Evolutionary conservation across 1,284 basidiomycete species (phyloP), one percentile per base, ranked within the genome.

Genomic region (Cryptococcus jaspeensis): DNA sequence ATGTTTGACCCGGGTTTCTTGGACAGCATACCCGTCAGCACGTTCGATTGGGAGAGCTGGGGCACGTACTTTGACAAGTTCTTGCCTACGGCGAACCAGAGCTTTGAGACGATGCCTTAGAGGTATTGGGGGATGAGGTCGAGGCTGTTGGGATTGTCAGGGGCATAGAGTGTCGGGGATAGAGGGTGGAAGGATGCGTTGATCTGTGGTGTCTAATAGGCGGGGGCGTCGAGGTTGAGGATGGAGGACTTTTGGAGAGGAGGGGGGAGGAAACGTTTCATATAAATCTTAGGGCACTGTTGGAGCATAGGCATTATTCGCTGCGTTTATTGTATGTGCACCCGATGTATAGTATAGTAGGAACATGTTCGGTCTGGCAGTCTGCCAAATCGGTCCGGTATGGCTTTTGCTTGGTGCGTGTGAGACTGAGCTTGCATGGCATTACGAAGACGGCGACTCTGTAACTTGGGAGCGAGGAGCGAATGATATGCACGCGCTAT

Each of bases 21-120:
- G 69, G 88, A 90, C 65, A 87, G 87, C 1, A 83, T 92, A 47
- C 90, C 90, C 15, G 85, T 85, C n/a, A 83, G 84, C 23, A 90
- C 90, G 83, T 91, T 91, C 77, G 88, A 92, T 75, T 93, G 88
- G 88, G 83, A 63, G 20, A 62, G 61, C 4, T 75, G 73, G 73
- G 59, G 55, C 39, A 45, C 56, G 20, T 70, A 68, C 44, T 70
- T 70, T 46, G 62, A 60, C 44, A 66, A 62, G 25, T 54, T 67
- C 43, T 51, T 60, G 47, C 59, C 59, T 28, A 36, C 41, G 28
- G 55, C 55, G 18, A 57, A 54, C 36, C 54, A 60, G 18, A 59
- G 40, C 44, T 60, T 60, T 22, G 59, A 60, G 41, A 56, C 55
- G 18, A 60, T 60, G 59, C 59, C 53, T 22, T 60, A 40, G 45